Conservation (phyloP, 345 rosid species). For the Citrus trifoliata region DNA sequence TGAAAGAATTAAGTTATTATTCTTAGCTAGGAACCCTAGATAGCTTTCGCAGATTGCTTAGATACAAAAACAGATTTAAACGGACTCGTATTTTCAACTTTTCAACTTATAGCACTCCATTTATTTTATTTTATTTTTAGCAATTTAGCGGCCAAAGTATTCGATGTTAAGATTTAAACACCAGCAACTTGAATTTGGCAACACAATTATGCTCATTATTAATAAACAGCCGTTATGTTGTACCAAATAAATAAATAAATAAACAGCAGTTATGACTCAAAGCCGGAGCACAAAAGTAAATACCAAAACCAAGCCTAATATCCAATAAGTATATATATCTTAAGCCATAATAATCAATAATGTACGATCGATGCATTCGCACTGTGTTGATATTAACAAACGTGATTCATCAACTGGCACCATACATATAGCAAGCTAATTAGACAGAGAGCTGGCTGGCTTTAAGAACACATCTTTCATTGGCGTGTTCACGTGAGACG, state of each 20-base stretch:
- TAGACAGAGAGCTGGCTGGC: neutral
- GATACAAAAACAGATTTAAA: neutral
- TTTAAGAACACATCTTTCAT: neutral
- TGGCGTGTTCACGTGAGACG: slow-evolving; percentile 5
- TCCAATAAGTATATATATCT: neutral
- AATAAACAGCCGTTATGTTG: too few relatives aligned
- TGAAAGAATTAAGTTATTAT: neutral
- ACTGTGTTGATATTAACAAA: neutral
- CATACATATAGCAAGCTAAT: neutral
- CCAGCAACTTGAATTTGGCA: neutral
- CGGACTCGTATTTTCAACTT: neutral
- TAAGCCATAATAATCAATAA: neutral
- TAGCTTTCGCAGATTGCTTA: neutral
- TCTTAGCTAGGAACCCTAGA: neutral
- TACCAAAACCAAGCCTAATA: neutral
- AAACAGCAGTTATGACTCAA: too few relatives aligned
- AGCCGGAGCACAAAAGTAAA: too few relatives aligned
- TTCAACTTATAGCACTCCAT: neutral
- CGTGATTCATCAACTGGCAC: neutral
- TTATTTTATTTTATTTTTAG: neutral
- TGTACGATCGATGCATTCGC: neutral
- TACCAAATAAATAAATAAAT: too few relatives aligned
- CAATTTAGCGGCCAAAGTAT: neutral
- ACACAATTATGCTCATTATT: too few relatives aligned
- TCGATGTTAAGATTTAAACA: neutral